Evolutionary conservation across 805 yeast species (phyloP).

Genomic region (Sugiyamaella floridensis): DNA sequence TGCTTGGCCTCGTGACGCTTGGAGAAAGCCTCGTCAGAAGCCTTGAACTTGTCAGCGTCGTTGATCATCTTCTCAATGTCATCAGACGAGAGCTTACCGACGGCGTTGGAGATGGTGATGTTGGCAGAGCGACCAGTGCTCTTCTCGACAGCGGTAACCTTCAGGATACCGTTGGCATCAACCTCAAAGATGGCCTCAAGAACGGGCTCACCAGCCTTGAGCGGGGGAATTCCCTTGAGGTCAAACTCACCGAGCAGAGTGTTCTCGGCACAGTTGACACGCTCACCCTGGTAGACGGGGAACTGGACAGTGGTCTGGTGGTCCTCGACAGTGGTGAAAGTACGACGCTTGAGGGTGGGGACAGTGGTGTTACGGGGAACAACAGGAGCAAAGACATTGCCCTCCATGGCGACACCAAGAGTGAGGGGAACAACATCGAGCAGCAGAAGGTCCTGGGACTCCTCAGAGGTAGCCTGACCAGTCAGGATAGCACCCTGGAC

Average conservation of each 20-base stretch:
- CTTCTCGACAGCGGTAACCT: constrained; percentile 98
- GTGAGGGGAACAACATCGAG: constrained; percentile 98
- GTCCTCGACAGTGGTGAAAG: constrained; percentile 97
- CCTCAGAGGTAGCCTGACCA: constrained; percentile 82
- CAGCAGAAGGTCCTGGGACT: constrained; percentile 90
- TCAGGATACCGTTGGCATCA: constrained; percentile 99
- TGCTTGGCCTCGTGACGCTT: constrained; percentile 99
- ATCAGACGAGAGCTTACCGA: constrained; percentile 93
- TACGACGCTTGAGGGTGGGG: constrained; percentile 98
- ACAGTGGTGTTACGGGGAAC: constrained; percentile 99
- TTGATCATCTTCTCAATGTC: constrained; percentile 97
- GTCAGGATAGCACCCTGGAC: constrained; percentile 98
- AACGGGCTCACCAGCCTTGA: constrained; percentile 99
- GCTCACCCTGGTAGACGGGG: constrained; percentile 99
- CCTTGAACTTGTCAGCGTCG: constrained; percentile 99
- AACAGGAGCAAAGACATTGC: constrained; percentile 98
- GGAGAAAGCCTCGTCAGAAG: constrained; percentile 98
- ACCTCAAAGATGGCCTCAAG: constrained; percentile 98
- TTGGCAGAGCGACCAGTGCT: constrained; percentile 97
- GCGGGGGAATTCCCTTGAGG: constrained; percentile 95
- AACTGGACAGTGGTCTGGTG: constrained; percentile 98
- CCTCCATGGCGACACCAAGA: constrained; percentile 99
- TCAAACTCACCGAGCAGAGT: constrained; percentile 97
- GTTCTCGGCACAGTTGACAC: constrained; percentile 97
- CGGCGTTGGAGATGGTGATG: constrained; percentile 98